Evolutionary conservation across 225 moss, liverwort and hornwort genomes (phyloP).

Genomic region (Pseudoscleropodium purum): DNA sequence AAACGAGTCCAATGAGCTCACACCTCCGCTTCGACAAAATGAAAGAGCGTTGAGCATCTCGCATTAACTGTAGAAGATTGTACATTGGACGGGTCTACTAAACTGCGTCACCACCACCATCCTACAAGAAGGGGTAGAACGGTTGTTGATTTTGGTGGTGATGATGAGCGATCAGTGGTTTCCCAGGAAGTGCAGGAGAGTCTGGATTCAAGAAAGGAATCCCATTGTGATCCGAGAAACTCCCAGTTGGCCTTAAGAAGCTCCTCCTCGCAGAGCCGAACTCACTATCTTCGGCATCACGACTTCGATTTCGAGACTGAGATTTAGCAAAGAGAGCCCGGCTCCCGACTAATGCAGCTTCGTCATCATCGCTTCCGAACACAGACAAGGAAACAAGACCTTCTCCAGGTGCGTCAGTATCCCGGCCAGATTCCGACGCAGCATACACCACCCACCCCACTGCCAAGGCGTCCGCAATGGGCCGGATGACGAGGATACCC

Average conservation of each 20-base stretch:
- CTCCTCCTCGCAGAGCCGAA: conserved; percentile 36
- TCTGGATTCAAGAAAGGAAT: conserved; percentile 46
- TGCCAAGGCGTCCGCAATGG: conserved; percentile 86
- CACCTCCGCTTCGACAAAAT: background rate
- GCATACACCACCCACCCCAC: conserved; percentile 61
- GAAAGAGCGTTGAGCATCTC: conserved; percentile 17
- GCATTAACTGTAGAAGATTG: conserved; percentile 20
- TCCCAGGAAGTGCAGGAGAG: conserved; percentile 73
- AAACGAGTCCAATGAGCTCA: conserved; percentile 6
- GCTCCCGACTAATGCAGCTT: conserved; percentile 39
- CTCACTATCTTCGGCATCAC: background rate
- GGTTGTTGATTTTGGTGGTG: conserved; percentile 11
- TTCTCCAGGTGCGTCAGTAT: conserved; percentile 39
- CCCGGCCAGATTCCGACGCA: conserved; percentile 42
- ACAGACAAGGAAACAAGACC: conserved; percentile 52
- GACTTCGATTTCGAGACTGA: conserved; percentile 15
- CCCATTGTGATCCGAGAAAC: conserved; percentile 51
- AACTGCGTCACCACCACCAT: conserved; percentile 2
- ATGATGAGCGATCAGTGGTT: conserved; percentile 49
- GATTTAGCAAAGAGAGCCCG: conserved; percentile 49
- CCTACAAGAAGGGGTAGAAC: conserved; percentile 51
- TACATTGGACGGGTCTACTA: conserved; percentile 1
- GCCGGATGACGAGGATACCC: conserved; percentile 79
- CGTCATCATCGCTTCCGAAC: conserved; percentile 61
- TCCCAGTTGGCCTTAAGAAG: conserved; percentile 33